Evolutionary conservation across 148 eudicot species (phyloP).

Genomic region (Vaccinium darrowii): DNA sequence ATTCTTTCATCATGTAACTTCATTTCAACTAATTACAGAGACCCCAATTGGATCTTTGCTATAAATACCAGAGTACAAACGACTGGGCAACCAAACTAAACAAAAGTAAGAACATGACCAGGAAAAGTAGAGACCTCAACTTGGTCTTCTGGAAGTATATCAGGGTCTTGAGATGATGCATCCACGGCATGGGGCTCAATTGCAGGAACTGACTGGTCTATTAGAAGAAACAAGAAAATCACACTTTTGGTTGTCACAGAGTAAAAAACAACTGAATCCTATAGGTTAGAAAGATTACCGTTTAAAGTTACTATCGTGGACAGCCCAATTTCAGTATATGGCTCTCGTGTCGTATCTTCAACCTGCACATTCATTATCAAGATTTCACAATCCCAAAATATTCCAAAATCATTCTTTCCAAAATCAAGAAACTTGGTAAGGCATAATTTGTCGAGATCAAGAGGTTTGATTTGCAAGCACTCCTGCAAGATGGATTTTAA

Average conservation of each 20-base stretch:
- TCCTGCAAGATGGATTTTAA: slow-evolving; percentile 48
- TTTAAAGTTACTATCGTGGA: too few species aligned
- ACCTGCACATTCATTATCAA: too few species aligned
- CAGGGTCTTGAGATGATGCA: slow-evolving; percentile 22
- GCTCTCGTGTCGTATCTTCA: background rate
- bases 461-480: slow-evolving; percentile 49
- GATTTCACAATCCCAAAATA: too few species aligned
- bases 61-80: background rate
- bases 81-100: background rate
- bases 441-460: slow-evolving; percentile 38
- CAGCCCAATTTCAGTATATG: background rate
- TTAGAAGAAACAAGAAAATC: too few species aligned
- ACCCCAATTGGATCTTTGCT: slow-evolving; percentile 2
- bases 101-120: background rate
- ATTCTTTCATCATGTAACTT: slow-evolving; percentile 13
- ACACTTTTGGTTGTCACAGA: too few species aligned
- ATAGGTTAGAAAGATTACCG: too few species aligned
- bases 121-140: slow-evolving; percentile 30
- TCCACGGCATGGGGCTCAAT: slow-evolving; percentile 21
- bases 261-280: too few species aligned
- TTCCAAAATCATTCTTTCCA: slow-evolving; percentile 26
- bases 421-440: slow-evolving; percentile 41
- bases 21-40: slow-evolving; percentile 1
- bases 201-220: slow-evolving; percentile 16
- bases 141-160: slow-evolving; percentile 25